These are phyloP conservation scores for Pleurotus ostreatus DNA, from an alignment of 768 basidiomycete species.

Conservation along the genomic window DNA sequence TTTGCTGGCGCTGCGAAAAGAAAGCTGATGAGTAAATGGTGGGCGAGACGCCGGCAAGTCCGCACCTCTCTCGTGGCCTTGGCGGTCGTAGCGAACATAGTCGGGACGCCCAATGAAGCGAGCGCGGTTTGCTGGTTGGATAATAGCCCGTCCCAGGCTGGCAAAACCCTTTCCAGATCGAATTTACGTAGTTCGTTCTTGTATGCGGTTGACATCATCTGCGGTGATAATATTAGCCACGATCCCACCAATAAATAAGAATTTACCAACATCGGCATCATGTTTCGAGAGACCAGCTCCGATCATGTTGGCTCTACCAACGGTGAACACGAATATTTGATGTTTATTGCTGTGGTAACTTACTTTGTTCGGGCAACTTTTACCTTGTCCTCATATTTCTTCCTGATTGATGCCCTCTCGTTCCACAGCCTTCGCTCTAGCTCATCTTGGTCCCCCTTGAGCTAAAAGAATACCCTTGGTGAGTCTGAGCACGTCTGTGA, in stretches of 20 bases:
- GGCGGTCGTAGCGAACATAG: conserved; percentile 60
- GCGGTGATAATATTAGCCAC: conserved; percentile 8
- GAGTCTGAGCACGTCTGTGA: conserved; percentile 2
- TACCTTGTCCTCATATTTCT: conserved; percentile 68
- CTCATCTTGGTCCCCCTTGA: conserved; percentile 67
- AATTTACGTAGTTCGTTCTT: conserved; percentile 63
- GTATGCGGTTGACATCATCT: conserved; percentile 67
- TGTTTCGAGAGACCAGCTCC: conserved; percentile 63
- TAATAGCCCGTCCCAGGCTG: conserved; percentile 76
- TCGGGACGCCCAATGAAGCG: conserved; percentile 58
- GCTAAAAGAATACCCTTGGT: conserved; percentile 30
- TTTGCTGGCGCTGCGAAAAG: conserved; percentile 55
- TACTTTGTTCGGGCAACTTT: conserved; percentile 66
- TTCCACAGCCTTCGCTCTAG: conserved; percentile 68
- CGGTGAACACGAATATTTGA: conserved; percentile 1
- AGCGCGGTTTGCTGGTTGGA: conserved; percentile 66
- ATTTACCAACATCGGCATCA: conserved; percentile 44
- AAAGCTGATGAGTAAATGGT: not conserved
- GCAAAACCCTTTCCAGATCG: conserved; percentile 63
- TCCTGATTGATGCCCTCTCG: conserved; percentile 58
- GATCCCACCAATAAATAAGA: not conserved
- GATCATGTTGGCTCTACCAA: conserved; percentile 59
- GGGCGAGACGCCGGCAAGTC: conserved; percentile 3
- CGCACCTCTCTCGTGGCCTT: conserved; percentile 54
- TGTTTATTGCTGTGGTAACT: conserved; percentile 17